These are phyloP conservation scores for Cetradonia linearis DNA, from an alignment of 495 filamentous ascomycete species.

Conservation along the genomic window DNA sequence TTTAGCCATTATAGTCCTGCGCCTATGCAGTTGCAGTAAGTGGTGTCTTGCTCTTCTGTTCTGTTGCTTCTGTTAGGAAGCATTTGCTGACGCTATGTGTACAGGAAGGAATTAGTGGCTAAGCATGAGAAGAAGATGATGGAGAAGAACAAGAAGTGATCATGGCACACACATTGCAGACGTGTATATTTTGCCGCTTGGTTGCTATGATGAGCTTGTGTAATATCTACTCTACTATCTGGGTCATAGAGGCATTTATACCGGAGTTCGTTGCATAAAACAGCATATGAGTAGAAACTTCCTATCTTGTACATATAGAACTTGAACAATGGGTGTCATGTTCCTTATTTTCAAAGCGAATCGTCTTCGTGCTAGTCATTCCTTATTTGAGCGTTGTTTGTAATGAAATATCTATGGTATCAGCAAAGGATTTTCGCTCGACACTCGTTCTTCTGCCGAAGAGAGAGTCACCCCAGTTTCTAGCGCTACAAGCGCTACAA, in stretches of 20 bases:
- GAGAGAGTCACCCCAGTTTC: neutral
- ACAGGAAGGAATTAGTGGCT: constrained; percentile 74
- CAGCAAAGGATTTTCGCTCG: neutral
- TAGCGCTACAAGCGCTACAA: neutral
- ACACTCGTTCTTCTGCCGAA: neutral
- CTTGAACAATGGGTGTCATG: neutral
- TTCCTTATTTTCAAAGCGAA: too few relatives aligned
- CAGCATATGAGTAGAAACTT: neutral
- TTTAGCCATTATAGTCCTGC: constrained; percentile 90
- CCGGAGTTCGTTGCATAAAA: neutral
- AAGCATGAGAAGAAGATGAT: constrained; percentile 81
- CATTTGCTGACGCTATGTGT: constrained; percentile 11
- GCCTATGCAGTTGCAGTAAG: constrained; percentile 80
- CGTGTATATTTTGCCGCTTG: neutral
- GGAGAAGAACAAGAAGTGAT: constrained; percentile 59
- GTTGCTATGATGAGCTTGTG: neutral
- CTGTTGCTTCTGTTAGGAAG: neutral
- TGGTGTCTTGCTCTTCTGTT: constrained; percentile 22
- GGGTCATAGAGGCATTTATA: neutral
- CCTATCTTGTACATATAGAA: neutral
- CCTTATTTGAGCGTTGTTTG: too few relatives aligned
- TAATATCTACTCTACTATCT: constrained; percentile 1
- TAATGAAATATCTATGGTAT: neutral
- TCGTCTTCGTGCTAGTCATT: too few relatives aligned
- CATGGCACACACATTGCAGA: too few relatives aligned